Evolutionary conservation across 768 basidiomycete genomes (phyloP), one percentile per base, ranked within the genome.

Genomic region (Russula brevipes): DNA sequence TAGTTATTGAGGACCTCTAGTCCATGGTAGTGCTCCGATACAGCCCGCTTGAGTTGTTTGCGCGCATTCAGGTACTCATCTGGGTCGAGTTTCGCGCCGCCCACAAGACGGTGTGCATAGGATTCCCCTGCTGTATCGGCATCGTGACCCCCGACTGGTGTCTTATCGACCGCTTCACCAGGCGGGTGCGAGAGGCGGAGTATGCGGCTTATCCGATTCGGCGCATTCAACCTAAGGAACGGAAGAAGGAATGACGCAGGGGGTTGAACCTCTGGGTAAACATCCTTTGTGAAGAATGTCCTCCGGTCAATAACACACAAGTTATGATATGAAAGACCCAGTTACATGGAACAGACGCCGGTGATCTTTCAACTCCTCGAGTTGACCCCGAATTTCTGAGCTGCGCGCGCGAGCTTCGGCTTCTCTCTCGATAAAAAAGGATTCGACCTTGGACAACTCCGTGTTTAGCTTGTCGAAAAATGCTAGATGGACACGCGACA

Each of bases 1-100:
- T 96, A 99, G 70, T 92, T 92, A 68, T 93, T 90, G 64, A 99
- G 78, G 56, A 88, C 76, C 71, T 96, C 94, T 24, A 97, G 76
- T 10, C 83, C 88, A 17, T 85, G 82, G 74, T 98, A 96, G 72
- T 88, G 87, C 70, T 96, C 93, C 54, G 86, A 68, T 0, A 90
- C 80, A 1, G 96, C 97, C 64, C 84, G 86, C 73, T 90, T 90
- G 50, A 99, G 79, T 70, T 84, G 85, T 72, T 85, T 86, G 76
- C 89, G 92, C n/a, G 95, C 94, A 45, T 84, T 77, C 45, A 84
- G 77, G 74, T 97, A 99, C 59, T 88, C 84, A 50, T 88, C 89
- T 0, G 91, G 92, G 69, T 88, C 83, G 38, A 71, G 68, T 49
- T 49, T 68, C 51, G 59, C 41, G 19, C 30, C 54, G 19, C 46